phyloP scores from a whole-genome alignment of 108 stramenopile genomes.

The Fistulifera pelliculosa region DNA sequence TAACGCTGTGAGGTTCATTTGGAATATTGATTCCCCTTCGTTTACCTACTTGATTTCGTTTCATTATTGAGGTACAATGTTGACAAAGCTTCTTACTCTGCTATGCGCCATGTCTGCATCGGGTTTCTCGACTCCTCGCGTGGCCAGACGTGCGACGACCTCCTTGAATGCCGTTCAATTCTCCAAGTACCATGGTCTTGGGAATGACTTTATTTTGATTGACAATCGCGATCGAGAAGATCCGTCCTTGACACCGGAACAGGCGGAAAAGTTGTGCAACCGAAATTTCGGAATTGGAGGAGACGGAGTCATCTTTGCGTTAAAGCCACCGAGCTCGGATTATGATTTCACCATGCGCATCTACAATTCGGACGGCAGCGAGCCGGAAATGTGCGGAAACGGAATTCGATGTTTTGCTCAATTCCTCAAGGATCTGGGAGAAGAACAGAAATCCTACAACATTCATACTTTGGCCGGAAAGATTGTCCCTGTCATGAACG shows the following conservation, averaged over 20 bases:
- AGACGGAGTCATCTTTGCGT: constrained; percentile 96
- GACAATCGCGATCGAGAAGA: constrained; percentile 79
- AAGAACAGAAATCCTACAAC: constrained; percentile 52
- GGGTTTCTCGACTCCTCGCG: no score
- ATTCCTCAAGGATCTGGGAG: constrained; percentile 87
- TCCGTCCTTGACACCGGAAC: constrained; percentile 80
- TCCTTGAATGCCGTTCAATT: constrained; percentile 37
- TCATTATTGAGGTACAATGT: no score
- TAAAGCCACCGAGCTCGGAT: constrained; percentile 53
- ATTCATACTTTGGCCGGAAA: constrained; percentile 89
- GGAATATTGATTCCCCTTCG: no score
- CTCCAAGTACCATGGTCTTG: constrained; percentile 97
- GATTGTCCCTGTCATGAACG: constrained; percentile 88
- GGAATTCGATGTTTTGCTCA: constrained; percentile 95
- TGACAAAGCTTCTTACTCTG: no score
- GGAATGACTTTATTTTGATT: constrained; percentile 96
- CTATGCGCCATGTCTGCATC: no score
- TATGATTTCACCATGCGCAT: constrained; percentile 95
- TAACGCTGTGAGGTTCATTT: no score
- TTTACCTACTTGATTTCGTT: no score
- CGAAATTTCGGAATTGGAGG: constrained; percentile 94
- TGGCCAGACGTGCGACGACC: no score
- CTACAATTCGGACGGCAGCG: constrained; percentile 90
- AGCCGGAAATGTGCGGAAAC: constrained; percentile 99
- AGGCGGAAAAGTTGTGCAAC: constrained; percentile 76